Base-by-base conservation (phyloP, 257 asterid genomes). In the Fraxinus excelsior region DNA sequence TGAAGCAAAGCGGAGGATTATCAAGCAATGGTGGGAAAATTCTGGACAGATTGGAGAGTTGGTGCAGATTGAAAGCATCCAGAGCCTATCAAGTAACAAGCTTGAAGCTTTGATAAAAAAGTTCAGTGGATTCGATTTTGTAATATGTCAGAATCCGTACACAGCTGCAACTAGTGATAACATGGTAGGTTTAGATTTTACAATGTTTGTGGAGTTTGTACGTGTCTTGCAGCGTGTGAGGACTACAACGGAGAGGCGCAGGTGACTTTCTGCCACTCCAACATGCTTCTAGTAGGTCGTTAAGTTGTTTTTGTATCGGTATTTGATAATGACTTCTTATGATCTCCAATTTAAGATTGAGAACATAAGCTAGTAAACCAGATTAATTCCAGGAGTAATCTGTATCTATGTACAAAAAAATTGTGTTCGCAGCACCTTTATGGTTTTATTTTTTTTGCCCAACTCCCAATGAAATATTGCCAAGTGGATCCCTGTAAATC, bases 11-110 rank as follows among this genome's bases (percentile, higher is more conserved):
- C 88, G 94, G 72, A 87, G 80, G 32, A 85, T 89, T 14, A 44
- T 93, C 82, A 95, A 84, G 88, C 86, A 76, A 19, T 95, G 98
- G 99, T 95, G 99, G 98, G 90, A 88, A 67, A 84, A 74, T 38
- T 81, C 86, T 4, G 85, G 79, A 35, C 91, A 90, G 75, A 81
- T 82, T 21, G 99, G 99, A 32, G 96, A 90, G 82, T 74, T 95
- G 85, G 82, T 95, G 79, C 99, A 95, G 84, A 28, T 90, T 0
- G 97, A 91, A 56, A 81, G 79, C 82, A 83, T 87, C 67, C 78
- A 76, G 31, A 86, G 81, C 79, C 21, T 88, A 26, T 77, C 91
- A 7, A 77, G 87, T 35, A 80, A 10, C 64, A 95, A 76, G 75
- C 81, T 93, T 32, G 94, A 95, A 46, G 82, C 67, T 34, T 56